phyloP scores from a whole-genome alignment of 2,329 filamentous ascomycete genomes.

The Pyrenophora seminiperda region DNA sequence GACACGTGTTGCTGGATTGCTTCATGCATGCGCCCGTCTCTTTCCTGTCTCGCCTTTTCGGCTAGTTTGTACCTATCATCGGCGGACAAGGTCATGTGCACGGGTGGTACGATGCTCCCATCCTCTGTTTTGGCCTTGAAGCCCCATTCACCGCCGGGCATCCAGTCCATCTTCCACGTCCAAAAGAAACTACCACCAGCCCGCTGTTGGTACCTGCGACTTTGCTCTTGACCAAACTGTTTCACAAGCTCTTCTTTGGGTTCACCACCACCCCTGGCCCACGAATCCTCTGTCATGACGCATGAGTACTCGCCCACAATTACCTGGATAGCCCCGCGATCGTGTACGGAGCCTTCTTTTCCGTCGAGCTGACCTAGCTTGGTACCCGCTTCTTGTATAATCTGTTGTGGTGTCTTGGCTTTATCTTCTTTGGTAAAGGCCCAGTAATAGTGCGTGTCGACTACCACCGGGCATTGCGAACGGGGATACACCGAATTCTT shows the following conservation, averaged over 20 bases:
- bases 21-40: constrained; percentile 40
- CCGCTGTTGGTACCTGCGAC: constrained; percentile 55
- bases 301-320: constrained; percentile 65
- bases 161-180: constrained; percentile 67
- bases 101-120: constrained; percentile 47
- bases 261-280: constrained; percentile 46
- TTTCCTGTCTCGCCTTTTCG: constrained; percentile 49
- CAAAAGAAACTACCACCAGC: constrained; percentile 63
- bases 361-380: constrained; percentile 55
- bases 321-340: constrained; percentile 57
- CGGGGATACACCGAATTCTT: constrained; percentile 47
- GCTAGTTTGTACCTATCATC: constrained; percentile 36
- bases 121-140: constrained; percentile 59
- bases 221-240: constrained; percentile 58
- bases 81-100: constrained; percentile 29
- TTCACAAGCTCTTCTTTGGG: constrained; percentile 49
- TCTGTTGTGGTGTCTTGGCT: constrained; percentile 57
- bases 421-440: constrained; percentile 61
- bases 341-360: constrained; percentile 55
- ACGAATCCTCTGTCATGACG: constrained; percentile 59
- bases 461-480: constrained; percentile 55
- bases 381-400: constrained; percentile 53
- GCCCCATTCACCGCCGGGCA: constrained; percentile 66
- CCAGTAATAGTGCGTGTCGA: constrained; percentile 66
- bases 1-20: constrained; percentile 53